Evolutionary conservation across 495 filamentous ascomycete species (phyloP).

Genomic region (Aspergillus sparsus): DNA sequence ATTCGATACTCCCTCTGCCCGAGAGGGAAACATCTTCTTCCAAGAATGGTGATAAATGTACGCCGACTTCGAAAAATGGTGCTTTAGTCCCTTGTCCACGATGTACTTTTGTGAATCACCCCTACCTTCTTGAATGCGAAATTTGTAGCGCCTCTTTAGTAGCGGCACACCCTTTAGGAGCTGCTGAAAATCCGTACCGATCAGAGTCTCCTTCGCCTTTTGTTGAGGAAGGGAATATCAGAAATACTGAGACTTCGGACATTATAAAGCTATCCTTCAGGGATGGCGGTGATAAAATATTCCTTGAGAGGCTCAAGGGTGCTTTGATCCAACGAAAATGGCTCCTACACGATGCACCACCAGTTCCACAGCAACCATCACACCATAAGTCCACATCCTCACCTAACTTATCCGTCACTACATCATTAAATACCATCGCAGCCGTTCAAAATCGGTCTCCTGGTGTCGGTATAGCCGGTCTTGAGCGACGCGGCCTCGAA

Average conservation of each 20-base stretch:
- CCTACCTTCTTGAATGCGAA: constrained; percentile 82
- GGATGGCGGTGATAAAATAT: constrained; percentile 82
- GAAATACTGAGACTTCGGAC: constrained; percentile 62
- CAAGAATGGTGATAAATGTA: constrained; percentile 15
- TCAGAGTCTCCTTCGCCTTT: constrained; percentile 79
- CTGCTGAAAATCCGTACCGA: constrained; percentile 41
- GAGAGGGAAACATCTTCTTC: constrained; percentile 11
- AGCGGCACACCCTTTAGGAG: constrained; percentile 27
- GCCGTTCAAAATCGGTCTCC: constrained; percentile 51
- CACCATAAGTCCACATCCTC: constrained; percentile 36
- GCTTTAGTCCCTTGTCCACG: constrained; percentile 65
- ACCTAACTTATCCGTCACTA: constrained; percentile 20
- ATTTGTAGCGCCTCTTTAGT: constrained; percentile 80
- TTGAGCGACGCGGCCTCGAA: constrained; percentile 81
- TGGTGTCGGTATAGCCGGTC: constrained; percentile 85
- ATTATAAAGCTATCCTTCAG: constrained; percentile 91
- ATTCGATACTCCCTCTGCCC: constrained; percentile 19
- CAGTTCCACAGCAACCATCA: constrained; percentile 68
- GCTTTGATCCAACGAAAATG: constrained; percentile 93
- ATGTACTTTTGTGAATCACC: constrained; percentile 94
- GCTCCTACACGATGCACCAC: constrained; percentile 91
- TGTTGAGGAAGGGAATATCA: constrained; percentile 40
- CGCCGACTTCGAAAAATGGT: constrained; percentile 1
- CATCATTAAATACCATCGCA: constrained; percentile 25
- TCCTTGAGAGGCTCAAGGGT: constrained; percentile 83